A percentile compares a stretch with the other conserved stretches of the same genome.
These are phyloP conservation scores for Hypoxylon sp. DNA, from an alignment of 2,329 filamentous ascomycete genomes.

Conservation along the genomic window DNA sequence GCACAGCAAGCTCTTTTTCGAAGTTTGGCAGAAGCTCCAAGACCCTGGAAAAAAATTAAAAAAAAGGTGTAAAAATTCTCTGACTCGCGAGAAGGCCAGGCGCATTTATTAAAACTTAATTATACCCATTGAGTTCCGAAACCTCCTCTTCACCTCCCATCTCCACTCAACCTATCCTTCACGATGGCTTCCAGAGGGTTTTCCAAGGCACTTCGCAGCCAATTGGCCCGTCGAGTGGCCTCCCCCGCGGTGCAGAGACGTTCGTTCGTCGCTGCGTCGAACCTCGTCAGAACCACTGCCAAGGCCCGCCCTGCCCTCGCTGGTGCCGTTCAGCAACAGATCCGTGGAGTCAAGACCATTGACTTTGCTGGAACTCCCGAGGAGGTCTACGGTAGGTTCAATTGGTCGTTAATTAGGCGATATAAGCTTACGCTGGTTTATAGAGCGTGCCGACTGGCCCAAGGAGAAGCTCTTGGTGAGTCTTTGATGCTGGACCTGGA, in stretches of 20 bases:
- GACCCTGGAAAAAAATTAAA: conserved; percentile 33
- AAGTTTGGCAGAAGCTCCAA: conserved; percentile 29
- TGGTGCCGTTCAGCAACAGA: conserved; percentile 68
- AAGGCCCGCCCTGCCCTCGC: conserved; percentile 57
- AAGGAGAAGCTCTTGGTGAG: conserved; percentile 95
- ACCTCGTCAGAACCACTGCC: conserved; percentile 66
- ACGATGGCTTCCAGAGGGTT: conserved; percentile 84
- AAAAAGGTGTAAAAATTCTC: conserved; percentile 26
- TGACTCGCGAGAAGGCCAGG: conserved; percentile 11
- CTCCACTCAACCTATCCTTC: conserved; percentile 54
- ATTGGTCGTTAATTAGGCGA: conserved; percentile 14
- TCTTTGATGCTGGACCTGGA: conserved; percentile 49
- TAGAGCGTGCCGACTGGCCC: conserved; percentile 98
- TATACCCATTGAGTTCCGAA: conserved; percentile 37
- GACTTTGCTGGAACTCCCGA: conserved; percentile 98
- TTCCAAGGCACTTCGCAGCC: conserved; percentile 74
- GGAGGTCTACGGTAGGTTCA: conserved; percentile 84
- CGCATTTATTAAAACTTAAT: conserved; percentile 27
- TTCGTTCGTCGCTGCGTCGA: conserved; percentile 71
- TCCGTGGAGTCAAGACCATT: conserved; percentile 96
- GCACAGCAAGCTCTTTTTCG: conserved; percentile 37
- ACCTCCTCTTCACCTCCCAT: conserved; percentile 49
- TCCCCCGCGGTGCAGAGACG: conserved; percentile 71
- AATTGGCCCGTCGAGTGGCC: conserved; percentile 73
- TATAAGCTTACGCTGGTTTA: conserved; percentile 48